These are phyloP conservation scores for Symmetrospora coprosmae DNA, from an alignment of 768 basidiomycete species.

Conservation along the genomic window DNA sequence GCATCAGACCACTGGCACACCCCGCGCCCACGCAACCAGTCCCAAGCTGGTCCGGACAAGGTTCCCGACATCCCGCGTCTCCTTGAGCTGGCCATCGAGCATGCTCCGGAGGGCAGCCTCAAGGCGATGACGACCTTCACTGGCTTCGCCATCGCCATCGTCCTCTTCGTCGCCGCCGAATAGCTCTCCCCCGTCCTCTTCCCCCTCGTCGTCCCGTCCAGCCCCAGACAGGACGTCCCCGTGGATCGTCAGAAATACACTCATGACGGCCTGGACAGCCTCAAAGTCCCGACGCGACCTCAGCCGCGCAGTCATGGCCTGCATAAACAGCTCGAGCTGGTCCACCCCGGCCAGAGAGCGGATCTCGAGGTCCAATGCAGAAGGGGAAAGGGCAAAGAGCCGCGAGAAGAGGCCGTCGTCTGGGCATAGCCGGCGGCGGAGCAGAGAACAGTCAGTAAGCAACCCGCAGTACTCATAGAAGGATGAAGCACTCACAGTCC, in stretches of 20 bases:
- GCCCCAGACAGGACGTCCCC: constrained; percentile 58
- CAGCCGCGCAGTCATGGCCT: constrained; percentile 58
- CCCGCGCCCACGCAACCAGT: constrained; percentile 14
- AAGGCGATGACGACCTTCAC: background rate
- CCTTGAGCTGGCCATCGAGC: background rate
- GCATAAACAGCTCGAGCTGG: constrained; percentile 54
- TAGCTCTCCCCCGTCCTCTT: background rate
- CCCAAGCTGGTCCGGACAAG: constrained; percentile 13
- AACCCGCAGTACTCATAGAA: background rate
- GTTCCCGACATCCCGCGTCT: constrained; percentile 2
- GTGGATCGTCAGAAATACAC: constrained; percentile 70
- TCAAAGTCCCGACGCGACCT: constrained; percentile 79
- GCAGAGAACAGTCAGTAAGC: background rate
- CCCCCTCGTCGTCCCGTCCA: background rate
- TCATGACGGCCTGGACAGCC: constrained; percentile 75
- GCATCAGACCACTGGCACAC: constrained; percentile 11
- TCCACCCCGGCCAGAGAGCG: constrained; percentile 58
- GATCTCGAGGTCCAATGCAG: constrained; percentile 78
- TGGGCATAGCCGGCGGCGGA: constrained; percentile 33
- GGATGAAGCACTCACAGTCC: constrained; percentile 49
- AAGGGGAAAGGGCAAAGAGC: constrained; percentile 72
- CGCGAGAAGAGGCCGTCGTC: constrained; percentile 73
- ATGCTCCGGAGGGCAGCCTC: background rate
- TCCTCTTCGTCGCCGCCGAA: background rate
- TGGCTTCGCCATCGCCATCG: background rate